phyloP scores from a whole-genome alignment of 345 rosid species.

The Brassica napus region Da-Ae NC_063435.1:6322001-6322500 shows the following conservation, averaged over 20 bases:
- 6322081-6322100: background rate
- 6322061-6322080: conserved; percentile 36
- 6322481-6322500: conserved; percentile 51
- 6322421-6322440: too few species aligned
- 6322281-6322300: background rate
- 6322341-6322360: conserved; percentile 80
- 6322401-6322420: too few species aligned
- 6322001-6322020: background rate
- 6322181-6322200: conserved; percentile 95
- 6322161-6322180: conserved; percentile 79
- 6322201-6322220: conserved; percentile 63
- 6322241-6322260: conserved; percentile 44
- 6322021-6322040: conserved; percentile 20
- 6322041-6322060: conserved; percentile 24
- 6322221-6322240: conserved; percentile 85
- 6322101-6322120: too few species aligned
- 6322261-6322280: background rate
- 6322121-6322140: too few species aligned
- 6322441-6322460: too few species aligned
- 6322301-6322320: conserved; percentile 17
- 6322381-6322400: conserved; percentile 88
- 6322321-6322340: conserved; percentile 94
- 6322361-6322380: conserved; percentile 89
- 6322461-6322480: conserved; percentile 4
- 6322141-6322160: background rate